Evolutionary conservation across 768 basidiomycete genomes (phyloP).

Genomic region (Hypholoma sublateritium): DNA sequence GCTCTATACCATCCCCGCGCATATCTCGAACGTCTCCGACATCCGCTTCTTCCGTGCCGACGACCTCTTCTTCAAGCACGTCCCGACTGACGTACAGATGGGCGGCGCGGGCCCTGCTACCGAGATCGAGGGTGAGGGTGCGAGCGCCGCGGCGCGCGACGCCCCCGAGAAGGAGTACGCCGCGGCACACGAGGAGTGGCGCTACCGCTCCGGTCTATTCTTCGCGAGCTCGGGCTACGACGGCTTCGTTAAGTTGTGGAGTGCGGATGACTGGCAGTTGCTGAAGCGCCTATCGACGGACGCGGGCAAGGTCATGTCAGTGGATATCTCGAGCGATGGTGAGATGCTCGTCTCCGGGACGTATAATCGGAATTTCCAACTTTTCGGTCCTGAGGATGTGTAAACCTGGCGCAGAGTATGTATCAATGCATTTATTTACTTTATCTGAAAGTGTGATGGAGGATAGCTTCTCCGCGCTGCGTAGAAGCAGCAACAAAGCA

Average conservation of each 20-base stretch:
- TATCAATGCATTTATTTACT: neutral
- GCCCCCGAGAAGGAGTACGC: conserved; percentile 35
- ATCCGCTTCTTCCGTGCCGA: conserved; percentile 88
- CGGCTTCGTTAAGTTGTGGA: conserved; percentile 94
- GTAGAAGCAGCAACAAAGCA: too few relatives aligned
- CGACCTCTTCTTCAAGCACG: conserved; percentile 46
- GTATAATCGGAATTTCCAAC: conserved; percentile 92
- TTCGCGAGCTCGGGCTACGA: conserved; percentile 95
- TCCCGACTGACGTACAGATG: conserved; percentile 48
- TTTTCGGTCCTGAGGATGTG: conserved; percentile 80
- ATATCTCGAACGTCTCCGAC: conserved; percentile 93
- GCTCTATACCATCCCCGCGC: conserved; percentile 95
- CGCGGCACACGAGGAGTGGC: conserved; percentile 63
- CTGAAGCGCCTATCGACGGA: conserved; percentile 88
- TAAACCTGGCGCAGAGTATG: conserved; percentile 6
- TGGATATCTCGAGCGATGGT: conserved; percentile 85
- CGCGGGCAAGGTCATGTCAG: conserved; percentile 98
- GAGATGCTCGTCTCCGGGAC: conserved; percentile 86
- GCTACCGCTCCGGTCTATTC: conserved; percentile 86
- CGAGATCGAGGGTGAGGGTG: conserved; percentile 37
- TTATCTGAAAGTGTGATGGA: neutral
- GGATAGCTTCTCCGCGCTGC: too few relatives aligned
- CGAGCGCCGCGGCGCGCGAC: conserved; percentile 37
- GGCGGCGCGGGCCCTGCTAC: conserved; percentile 26
- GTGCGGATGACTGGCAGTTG: conserved; percentile 96